Evolutionary conservation across 1,284 basidiomycete genomes (phyloP).

Genomic region (Xerocomus amazonicus): DNA sequence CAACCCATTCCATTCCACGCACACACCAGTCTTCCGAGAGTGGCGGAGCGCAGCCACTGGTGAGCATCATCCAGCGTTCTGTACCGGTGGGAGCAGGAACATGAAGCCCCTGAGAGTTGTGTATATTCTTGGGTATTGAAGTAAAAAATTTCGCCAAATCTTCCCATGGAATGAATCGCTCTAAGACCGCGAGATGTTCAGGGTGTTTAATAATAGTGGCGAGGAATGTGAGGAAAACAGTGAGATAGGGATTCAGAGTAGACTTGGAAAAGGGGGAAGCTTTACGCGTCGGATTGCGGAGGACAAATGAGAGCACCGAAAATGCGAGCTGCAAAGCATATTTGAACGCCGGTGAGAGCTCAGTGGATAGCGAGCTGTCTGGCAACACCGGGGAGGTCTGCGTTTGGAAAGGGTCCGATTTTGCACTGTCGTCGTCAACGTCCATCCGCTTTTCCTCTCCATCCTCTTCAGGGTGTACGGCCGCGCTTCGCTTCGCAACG

Average conservation of each 20-base stretch:
- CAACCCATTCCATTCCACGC: conserved; percentile 93
- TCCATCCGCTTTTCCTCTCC: conserved; percentile 64
- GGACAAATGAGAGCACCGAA: conserved; percentile 68
- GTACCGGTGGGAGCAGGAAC: conserved; percentile 19
- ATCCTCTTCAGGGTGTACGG: conserved; percentile 34
- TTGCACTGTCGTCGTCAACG: conserved; percentile 51
- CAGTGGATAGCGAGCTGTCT: conserved; percentile 33
- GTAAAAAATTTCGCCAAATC: conserved; percentile 67
- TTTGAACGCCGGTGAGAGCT: conserved; percentile 63
- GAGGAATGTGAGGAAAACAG: conserved; percentile 85
- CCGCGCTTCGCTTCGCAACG: conserved; percentile 41
- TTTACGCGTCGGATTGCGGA: conserved; percentile 63
- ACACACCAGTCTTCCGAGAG: conserved; percentile 95
- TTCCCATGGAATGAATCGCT: conserved; percentile 84
- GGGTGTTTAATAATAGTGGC: conserved; percentile 69
- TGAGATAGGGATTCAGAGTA: conserved; percentile 83
- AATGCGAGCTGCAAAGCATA: conserved; percentile 81
- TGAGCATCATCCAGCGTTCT: conserved; percentile 58
- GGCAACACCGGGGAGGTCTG: conserved; percentile 39
- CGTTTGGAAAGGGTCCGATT: conserved; percentile 12
- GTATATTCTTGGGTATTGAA: conserved; percentile 55
- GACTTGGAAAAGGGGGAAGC: conserved; percentile 53
- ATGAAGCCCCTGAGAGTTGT: conserved; percentile 44
- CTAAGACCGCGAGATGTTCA: conserved; percentile 57
- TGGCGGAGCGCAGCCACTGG: conserved; percentile 63